These are phyloP conservation scores for Penicillium decumbens DNA, from an alignment of 2,329 filamentous ascomycete genomes.

Conservation along the genomic window DNA sequence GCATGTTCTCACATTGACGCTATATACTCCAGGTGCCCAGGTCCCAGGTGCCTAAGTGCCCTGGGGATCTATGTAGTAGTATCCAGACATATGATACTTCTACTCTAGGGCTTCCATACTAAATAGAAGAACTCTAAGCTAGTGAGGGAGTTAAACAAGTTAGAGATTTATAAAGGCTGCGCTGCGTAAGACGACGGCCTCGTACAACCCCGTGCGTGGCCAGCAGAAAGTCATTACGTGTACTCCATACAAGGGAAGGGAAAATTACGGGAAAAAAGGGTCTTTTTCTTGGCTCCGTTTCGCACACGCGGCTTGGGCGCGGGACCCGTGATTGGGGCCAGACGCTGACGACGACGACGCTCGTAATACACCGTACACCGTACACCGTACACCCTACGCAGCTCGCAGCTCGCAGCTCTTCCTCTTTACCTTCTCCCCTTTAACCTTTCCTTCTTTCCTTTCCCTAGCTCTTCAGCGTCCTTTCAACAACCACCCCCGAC, in stretches of 20 bases:
- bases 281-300: constrained; percentile 30
- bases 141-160: no score
- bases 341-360: constrained; percentile 42
- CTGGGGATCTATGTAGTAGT: no score
- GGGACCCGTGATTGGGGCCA: constrained; percentile 34
- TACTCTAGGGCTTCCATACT: no score
- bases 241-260: constrained; percentile 7
- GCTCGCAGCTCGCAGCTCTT: constrained; percentile 9
- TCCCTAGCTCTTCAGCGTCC: constrained; percentile 1
- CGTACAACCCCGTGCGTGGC: constrained; percentile 5
- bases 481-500: neutral
- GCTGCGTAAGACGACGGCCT: neutral
- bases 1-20: neutral
- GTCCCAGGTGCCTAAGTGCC: no score
- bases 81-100: no score
- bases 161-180: no score
- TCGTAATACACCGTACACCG: constrained; percentile 22
- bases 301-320: constrained; percentile 37
- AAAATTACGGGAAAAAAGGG: constrained; percentile 22
- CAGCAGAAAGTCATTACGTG: constrained; percentile 16
- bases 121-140: no score
- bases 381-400: neutral
- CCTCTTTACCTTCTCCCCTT: constrained; percentile 12
- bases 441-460: constrained; percentile 4
- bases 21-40: no score